A percentile compares a stretch with the other conserved stretches of the same genome.
Conservation (phyloP, 2,329 filamentous ascomycete genomes). For the Fusarium albosuccineum region DNA sequence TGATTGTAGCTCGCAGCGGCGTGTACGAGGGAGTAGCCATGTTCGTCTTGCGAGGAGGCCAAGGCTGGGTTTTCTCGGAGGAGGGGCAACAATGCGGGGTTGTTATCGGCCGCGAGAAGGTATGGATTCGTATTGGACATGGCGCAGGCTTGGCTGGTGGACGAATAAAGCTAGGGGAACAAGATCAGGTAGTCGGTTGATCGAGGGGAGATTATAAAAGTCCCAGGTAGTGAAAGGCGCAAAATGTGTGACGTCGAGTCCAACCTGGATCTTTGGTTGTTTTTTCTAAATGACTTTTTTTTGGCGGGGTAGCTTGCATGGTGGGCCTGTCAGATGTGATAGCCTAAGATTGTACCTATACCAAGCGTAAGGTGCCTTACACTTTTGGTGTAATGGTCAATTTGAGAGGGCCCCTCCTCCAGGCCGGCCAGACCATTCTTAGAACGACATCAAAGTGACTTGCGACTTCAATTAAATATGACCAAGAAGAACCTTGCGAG, state of each 20-base stretch:
- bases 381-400: too few species aligned
- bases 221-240: not conserved
- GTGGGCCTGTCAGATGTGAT: constrained; percentile 10
- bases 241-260: not conserved
- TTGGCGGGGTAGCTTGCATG: constrained; percentile 35
- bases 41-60: constrained; percentile 84
- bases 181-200: not conserved
- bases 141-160: not conserved
- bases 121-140: constrained; percentile 68
- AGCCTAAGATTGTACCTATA: too few species aligned
- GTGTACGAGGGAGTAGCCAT: constrained; percentile 95
- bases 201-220: not conserved
- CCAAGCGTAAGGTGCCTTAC: too few species aligned
- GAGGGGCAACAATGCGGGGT: constrained; percentile 77
- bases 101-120: constrained; percentile 86
- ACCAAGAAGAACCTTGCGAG: too few species aligned
- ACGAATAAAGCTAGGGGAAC: too few species aligned
- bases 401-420: too few species aligned
- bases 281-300: constrained; percentile 28
- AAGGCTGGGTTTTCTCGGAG: constrained; percentile 81
- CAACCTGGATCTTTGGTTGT: not conserved
- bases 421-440: too few species aligned
- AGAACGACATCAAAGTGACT: too few species aligned
- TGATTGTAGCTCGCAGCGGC: constrained; percentile 95
- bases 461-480: too few species aligned